Base-by-base conservation (phyloP, 257 asterid genomes). In the Craterostigma plantagineum region DNA sequence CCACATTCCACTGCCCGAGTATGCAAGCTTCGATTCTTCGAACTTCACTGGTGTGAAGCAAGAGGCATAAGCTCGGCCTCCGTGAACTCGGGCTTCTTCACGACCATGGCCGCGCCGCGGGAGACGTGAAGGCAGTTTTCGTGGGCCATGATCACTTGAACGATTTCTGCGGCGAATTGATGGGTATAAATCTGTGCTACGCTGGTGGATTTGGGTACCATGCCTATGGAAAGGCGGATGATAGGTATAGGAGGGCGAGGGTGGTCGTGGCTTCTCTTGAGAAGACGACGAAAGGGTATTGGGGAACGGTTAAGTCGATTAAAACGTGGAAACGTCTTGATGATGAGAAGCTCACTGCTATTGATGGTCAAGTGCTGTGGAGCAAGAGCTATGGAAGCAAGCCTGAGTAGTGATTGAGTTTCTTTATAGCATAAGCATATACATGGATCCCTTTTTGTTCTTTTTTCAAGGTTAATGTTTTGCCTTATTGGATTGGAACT, bases 121-220 rank as follows among this genome's bases (percentile, higher is more conserved):
- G 95, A 48, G 98, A 87, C 43, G 95, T 79, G 61, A 82, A 76
- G 73, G 95, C 95, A 6, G 95, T 67, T 56, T 82, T 87, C 65
- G 65, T 79, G 0, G 98, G 97, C 45, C 98, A 82, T 45, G 95
- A 87, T 68, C 98, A 87, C 63, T 41, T 76, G 36, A 87, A 87
- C 44, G 98, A 87, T 64, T 87, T 82, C 65, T 87, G 98, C 35
- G 95, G 95, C 3, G 63, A 82, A 62, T 48, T 76, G 38, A 67
- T 46, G 0, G 79, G 90, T 42, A 61, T 87, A 52, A 64, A 74
- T 51, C 75, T 87, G 9, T 87, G 98, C 63, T 87, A 82, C 56
- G 93, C 86, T 53, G 98, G 98, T 34, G 98, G 98, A 14, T 87
- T 82, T 10, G 98, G 98, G 11, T 87, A 87, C 46, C 98, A 82